Percentiles rank a stretch among this genome's conserved stretches.
phyloP scores from a whole-genome alignment of 306 rosid genomes.

The Dryas octopetala region DNA sequence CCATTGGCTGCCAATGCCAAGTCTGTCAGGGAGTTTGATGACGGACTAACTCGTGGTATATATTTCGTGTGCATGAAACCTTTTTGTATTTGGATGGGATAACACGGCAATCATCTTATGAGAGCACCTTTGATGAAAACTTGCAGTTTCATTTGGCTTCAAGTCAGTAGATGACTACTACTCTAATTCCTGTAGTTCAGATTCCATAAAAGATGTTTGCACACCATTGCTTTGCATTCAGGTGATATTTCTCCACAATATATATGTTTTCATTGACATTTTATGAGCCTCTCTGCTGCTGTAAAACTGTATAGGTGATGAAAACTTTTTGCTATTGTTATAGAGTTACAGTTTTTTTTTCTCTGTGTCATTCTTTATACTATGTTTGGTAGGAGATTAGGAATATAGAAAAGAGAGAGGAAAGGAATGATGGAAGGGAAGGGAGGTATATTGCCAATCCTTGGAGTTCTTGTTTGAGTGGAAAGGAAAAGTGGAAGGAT shows the following conservation, averaged over 20 bases:
- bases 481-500: background rate
- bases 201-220: constrained; percentile 69
- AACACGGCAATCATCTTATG: constrained; percentile 21
- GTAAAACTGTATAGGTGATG: background rate
- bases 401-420: background rate
- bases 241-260: constrained; percentile 36
- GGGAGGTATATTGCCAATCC: background rate
- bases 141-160: constrained; percentile 95
- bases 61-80: constrained; percentile 17
- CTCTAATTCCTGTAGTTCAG: constrained; percentile 74
- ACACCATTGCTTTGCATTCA: constrained; percentile 94
- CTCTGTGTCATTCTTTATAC: background rate
- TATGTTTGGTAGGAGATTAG: background rate
- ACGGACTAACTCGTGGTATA: constrained; percentile 87
- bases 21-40: constrained; percentile 83
- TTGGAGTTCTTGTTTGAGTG: constrained; percentile 3
- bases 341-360: background rate
- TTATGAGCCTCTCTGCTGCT: background rate
- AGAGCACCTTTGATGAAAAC: constrained; percentile 18
- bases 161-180: constrained; percentile 93
- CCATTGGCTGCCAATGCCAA: constrained; percentile 68
- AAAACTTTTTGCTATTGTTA: background rate
- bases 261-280: background rate
- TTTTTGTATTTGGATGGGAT: constrained; percentile 2
- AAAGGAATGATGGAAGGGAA: background rate